Evolutionary conservation across 1,284 basidiomycete genomes (phyloP), one percentile per base, ranked within the genome.

Genomic region (Ceratorhiza oryzae-sativae): DNA sequence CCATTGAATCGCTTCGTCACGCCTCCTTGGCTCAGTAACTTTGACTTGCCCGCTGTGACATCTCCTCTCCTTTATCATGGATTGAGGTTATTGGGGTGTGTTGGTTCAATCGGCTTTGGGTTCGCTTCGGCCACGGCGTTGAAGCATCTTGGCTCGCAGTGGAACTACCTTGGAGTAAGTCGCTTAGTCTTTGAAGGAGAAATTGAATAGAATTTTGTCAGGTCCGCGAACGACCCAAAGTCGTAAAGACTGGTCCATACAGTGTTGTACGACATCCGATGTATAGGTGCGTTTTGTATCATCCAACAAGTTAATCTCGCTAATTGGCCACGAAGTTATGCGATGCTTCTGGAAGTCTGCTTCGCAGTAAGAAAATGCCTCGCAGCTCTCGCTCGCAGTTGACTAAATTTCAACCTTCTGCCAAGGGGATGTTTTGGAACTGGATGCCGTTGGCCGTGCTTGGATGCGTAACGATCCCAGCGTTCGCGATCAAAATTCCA

Each of bases 391-490:
- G 20, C 25, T 18, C 39, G 18, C 34, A 15, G 23, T 12, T 18
- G 13, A 39, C 8, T 12, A 49, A 12, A 51, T 13, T 34, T 23
- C n/a, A 23, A 2, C 42, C 13, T n/a, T 55, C 8, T 32, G 23
- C n/a, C n/a, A 3, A 68, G 65, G 34, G 49, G 1, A 68, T 68
- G 65, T 68, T 68, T 27, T 68, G 65, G 65, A 68, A 68, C 32
- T 68, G 65, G 65, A 30, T 68, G 1, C 53, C 53, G 55, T 36
- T 41, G 0, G 49, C 65, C 30, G 51, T 30, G 13, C 41, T 68
- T 27, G 65, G 39, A 4, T 20, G 36, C 6, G 41, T 46, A 25
- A 23, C 41, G 41, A 30, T 68, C 27, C 25, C 46, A 36, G 65
- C 53, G 23, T 68, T 68, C 46, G 51, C 25, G 8, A 34, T 68